These are phyloP conservation scores for Zymoseptoria ardabiliae DNA, from an alignment of 2,329 filamentous ascomycete species.

Conservation along the genomic window DNA sequence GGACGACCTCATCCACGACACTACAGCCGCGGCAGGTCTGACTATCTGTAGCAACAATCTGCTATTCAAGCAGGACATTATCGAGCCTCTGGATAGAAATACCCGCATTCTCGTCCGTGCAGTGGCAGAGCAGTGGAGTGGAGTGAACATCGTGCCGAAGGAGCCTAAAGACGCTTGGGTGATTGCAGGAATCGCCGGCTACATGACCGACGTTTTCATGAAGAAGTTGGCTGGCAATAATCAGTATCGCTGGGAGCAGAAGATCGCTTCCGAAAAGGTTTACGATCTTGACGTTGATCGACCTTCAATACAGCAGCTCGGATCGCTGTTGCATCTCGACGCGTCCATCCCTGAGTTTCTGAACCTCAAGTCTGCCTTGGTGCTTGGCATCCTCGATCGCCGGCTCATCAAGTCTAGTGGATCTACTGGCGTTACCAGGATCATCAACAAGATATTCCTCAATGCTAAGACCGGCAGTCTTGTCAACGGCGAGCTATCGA, in stretches of 20 bases:
- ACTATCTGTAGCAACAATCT: conserved; percentile 81
- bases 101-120: conserved; percentile 76
- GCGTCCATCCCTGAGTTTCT: conserved; percentile 85
- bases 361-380: conserved; percentile 78
- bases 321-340: conserved; percentile 69
- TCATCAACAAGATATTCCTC: conserved; percentile 77
- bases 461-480: conserved; percentile 79
- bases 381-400: conserved; percentile 89
- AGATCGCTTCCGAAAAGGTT: conserved; percentile 72
- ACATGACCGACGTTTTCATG: conserved; percentile 91
- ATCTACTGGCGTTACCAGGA: conserved; percentile 73
- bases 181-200: conserved; percentile 81
- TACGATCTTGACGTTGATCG: conserved; percentile 74
- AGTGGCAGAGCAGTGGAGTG: conserved; percentile 87
- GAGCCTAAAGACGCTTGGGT: conserved; percentile 79
- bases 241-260: conserved; percentile 85
- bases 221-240: conserved; percentile 88
- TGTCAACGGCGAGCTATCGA: conserved; percentile 60
- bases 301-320: conserved; percentile 75
- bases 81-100: conserved; percentile 76
- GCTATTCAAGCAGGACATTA: conserved; percentile 74
- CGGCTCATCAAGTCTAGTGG: conserved; percentile 82
- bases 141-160: conserved; percentile 83
- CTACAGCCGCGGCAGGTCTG: conserved; percentile 70
- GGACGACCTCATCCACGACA: conserved; percentile 74